Evolutionary conservation across 768 basidiomycete species (phyloP).

Genomic region (Mycena latifolia): DNA sequence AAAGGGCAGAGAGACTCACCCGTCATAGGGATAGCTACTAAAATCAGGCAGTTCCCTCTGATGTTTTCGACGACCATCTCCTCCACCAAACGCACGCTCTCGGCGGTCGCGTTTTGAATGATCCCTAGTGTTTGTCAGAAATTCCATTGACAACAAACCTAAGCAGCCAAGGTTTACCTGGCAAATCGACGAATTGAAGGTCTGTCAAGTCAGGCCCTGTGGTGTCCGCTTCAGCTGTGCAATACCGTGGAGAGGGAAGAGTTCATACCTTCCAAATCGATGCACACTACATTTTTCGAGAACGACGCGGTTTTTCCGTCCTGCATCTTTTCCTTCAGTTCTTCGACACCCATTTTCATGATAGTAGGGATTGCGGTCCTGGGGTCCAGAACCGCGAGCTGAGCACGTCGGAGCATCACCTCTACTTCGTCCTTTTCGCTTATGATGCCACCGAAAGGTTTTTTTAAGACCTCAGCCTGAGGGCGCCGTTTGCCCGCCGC

Average conservation of each 20-base stretch:
- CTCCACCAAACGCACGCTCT: slow-evolving; percentile 59
- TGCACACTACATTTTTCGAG: slow-evolving; percentile 55
- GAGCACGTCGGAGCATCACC: slow-evolving; percentile 58
- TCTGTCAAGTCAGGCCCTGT: slow-evolving; percentile 47
- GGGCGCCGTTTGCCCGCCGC: no score
- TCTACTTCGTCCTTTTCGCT: slow-evolving; percentile 54
- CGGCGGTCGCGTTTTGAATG: slow-evolving; percentile 60
- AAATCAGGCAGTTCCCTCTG: slow-evolving; percentile 63
- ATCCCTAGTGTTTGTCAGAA: no score
- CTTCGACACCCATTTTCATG: slow-evolving; percentile 29
- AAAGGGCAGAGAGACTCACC: no score
- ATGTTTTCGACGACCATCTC: slow-evolving; percentile 64
- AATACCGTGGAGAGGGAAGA: no score
- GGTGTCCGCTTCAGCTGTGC: no score
- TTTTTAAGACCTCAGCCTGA: no score
- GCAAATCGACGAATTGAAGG: slow-evolving; percentile 53
- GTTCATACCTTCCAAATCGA: slow-evolving; percentile 44
- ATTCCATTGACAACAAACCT: no score
- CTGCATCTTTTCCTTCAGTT: slow-evolving; percentile 18
- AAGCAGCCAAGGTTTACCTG: slow-evolving; percentile 42
- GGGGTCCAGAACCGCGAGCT: slow-evolving; percentile 56
- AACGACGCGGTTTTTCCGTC: slow-evolving; percentile 38
- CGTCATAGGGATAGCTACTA: slow-evolving; percentile 66
- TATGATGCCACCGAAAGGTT: slow-evolving; percentile 42
- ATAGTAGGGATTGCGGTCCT: background rate